Base-by-base conservation (phyloP, 805 yeast genomes). In the Phaffomyces antillensis region DNA sequence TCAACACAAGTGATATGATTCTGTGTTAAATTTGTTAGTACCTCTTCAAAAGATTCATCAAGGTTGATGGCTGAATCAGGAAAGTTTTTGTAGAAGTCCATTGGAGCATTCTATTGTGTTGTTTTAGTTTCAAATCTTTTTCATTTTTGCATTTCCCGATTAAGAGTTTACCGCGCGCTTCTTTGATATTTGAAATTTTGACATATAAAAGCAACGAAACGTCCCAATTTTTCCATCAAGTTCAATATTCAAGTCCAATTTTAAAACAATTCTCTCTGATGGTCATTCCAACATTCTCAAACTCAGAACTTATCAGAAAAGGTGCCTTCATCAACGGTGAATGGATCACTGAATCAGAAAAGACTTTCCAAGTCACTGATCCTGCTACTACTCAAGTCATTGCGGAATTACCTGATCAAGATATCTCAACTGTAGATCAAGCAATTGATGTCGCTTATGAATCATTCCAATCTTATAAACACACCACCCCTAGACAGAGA, bases 311-410 rank as follows among this genome's bases (percentile, higher is more conserved):
- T 33, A 51, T 83, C 46, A 69, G 71, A 59, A 74, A 80, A n/a
- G 74, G 77, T 42, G 83, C 83, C 4, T 77, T 67, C 52, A 68
- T 86, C 61, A 79, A 86, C 55, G 96, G 96, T 36, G 67, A 79
- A 54, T 89, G 96, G 95, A 60, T 77, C 31, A 54, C 65, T 25
- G 63, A 61, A 13, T 61, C 70, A 13, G 60, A 68, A 8, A 66
- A 68, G 16, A 44, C 46, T 16, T 89, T 88, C 61, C 65, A 71
- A 4, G 95, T 90, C 16, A 62, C 64, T 13, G 87, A 91, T 61
- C 97, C 97, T 5, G 95, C 95, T 0, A 71, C 75, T 24, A 73
- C 71, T n/a, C 72, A 72, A 17, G 65, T 68, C 15, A 67, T 83
- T 41, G 81, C 83, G 12, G 72, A 68, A 20, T 78, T 86, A 12